These are phyloP conservation scores for Persicaria tinctoria DNA, from an alignment of 148 eudicot genomes.

Conservation along the genomic window DNA sequence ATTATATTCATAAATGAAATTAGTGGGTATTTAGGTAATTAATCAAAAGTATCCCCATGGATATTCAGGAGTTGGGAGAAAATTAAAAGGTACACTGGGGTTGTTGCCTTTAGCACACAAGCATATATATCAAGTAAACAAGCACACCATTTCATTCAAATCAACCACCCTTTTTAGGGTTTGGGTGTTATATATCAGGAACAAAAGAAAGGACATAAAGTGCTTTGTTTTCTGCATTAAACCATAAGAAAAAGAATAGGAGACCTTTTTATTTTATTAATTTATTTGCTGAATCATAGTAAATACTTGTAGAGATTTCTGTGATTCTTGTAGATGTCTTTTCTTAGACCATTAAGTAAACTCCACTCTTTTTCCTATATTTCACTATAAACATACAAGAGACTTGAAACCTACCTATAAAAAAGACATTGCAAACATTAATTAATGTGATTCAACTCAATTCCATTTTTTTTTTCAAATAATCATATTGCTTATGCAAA, in stretches of 20 bases:
- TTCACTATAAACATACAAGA: too few species aligned
- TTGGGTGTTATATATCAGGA: conserved; percentile 56
- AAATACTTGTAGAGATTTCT: background rate
- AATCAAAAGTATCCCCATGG: background rate
- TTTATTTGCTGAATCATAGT: conserved; percentile 9
- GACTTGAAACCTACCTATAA: too few species aligned
- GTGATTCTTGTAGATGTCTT: background rate
- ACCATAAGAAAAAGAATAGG: conserved; percentile 3
- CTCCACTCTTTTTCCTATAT: background rate
- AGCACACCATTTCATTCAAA: conserved; percentile 27
- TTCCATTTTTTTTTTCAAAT: too few species aligned
- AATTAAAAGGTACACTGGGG: background rate
- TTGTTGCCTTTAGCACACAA: conserved; percentile 5
- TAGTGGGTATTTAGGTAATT: background rate
- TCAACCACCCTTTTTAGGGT: conserved; percentile 34
- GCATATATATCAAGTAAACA: background rate
- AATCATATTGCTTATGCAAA: too few species aligned
- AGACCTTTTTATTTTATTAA: background rate
- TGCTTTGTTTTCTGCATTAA: conserved; percentile 23
- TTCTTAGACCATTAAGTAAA: background rate
- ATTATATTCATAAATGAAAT: background rate
- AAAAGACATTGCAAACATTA: too few species aligned
- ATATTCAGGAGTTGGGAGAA: background rate
- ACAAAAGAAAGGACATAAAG: conserved; percentile 38
- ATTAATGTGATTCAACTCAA: too few species aligned